Evolutionary conservation across 1,139 yeast species (phyloP), one percentile per base, ranked within the genome.

Genomic region (Petasospora rhodanensis): DNA sequence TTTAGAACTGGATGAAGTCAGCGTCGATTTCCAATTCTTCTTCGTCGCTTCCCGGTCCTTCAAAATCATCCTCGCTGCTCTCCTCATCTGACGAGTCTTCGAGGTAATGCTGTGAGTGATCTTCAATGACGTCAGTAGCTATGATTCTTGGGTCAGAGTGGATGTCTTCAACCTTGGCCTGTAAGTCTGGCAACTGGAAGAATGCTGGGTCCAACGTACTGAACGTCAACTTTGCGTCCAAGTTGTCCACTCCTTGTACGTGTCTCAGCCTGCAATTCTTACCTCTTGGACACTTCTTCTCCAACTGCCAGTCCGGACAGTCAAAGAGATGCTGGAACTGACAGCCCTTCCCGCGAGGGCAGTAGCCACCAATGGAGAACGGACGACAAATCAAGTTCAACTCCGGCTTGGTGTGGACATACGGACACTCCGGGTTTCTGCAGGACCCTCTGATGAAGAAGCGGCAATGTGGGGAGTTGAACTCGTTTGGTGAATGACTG

Each of bases 261-360:
- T 79, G 87, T 26, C 52, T 54, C 28, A 80, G 56, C 16, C 59
- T 54, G 49, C 87, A 80, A 14, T 58, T 51, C 16, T 49, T 56
- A 1, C 72, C 71, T 37, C 72, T 56, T 1, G 73, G 64, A 55
- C 94, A 83, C 14, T 47, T 51, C 11, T 82, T 82, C 14, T 63
- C 61, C 41, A 74, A 77, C 43, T 74, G 79, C 45, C 68, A 75
- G 50, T 82, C 91, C 0, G 94, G 93, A 55, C 94, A 83, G 37
- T 73, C 74, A 46, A 64, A 69, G 9, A 62, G 59, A 54, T 83
- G 95, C 25, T 70, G 56, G 37, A 72, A 67, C 6, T 69, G 65
- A 54, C 94, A 83, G 23, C 53, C 47, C 15, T 57, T 52, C 0
- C 94, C 95, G 23, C 73, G 54, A 18, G 62, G 70, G 55, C 95